Conservation (phyloP, 2,329 filamentous ascomycete species). For the Fusarium sp. region DNA sequence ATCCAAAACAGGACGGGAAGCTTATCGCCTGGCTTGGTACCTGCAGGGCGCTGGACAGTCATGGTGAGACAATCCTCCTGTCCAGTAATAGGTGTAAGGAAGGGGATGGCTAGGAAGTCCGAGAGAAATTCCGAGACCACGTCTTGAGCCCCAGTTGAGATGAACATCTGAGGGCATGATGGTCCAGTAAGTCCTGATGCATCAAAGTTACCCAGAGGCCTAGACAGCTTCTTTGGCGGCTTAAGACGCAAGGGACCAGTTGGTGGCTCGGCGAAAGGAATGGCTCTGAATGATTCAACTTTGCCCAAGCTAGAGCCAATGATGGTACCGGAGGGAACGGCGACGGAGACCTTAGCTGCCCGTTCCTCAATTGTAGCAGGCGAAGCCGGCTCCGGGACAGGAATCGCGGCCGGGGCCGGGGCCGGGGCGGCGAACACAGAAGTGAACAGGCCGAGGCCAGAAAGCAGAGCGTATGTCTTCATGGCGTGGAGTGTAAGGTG, state of each 20-base stretch:
- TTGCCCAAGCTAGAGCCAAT: conserved; percentile 57
- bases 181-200: conserved; percentile 65
- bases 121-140: conserved; percentile 59
- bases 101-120: conserved; percentile 62
- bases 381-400: conserved; percentile 33
- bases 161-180: conserved; percentile 78
- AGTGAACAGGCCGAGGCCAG: conserved; percentile 31
- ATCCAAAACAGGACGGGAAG: conserved; percentile 78
- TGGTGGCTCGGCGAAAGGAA: conserved; percentile 79
- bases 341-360: conserved; percentile 61
- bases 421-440: conserved; percentile 37
- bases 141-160: conserved; percentile 60
- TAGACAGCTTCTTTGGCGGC: conserved; percentile 69
- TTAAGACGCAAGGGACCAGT: conserved; percentile 73
- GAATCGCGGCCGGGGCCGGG: conserved; percentile 19
- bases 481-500: conserved; percentile 12
- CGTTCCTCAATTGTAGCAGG: conserved; percentile 54
- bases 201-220: conserved; percentile 68
- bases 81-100: conserved; percentile 66
- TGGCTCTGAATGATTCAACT: conserved; percentile 77
- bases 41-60: conserved; percentile 68
- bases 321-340: conserved; percentile 67
- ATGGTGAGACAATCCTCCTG: conserved; percentile 74
- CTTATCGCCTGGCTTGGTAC: conserved; percentile 64
- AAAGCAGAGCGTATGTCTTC: conserved; percentile 32